Conservation (phyloP, 108 stramenopile species). For the Nitzschia inconspicua region DNA sequence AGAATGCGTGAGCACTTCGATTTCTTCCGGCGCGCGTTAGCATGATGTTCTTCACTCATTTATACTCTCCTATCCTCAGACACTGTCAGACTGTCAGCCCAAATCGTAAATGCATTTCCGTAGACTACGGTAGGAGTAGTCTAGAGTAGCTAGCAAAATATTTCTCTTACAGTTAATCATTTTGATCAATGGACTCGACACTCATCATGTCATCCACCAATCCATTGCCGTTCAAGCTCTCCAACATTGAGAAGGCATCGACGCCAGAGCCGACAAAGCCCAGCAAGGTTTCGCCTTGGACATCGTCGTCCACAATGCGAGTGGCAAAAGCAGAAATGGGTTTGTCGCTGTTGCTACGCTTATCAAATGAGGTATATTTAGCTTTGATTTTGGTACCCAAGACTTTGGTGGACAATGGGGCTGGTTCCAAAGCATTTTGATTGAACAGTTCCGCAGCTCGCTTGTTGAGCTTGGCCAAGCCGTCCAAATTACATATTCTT, state of each 20-base stretch:
- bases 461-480: conserved; percentile 69
- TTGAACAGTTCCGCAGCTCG: conserved; percentile 65
- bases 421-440: conserved; percentile 49
- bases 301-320: conserved; percentile 53
- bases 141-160: too few relatives aligned
- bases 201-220: conserved; percentile 8
- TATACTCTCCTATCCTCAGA: too few relatives aligned
- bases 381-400: conserved; percentile 11
- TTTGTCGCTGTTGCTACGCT: conserved; percentile 21
- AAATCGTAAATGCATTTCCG: too few relatives aligned
- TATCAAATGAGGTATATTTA: neutral
- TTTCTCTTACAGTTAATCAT: too few relatives aligned
- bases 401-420: conserved; percentile 31
- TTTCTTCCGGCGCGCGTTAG: too few relatives aligned
- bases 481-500: conserved; percentile 77
- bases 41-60: too few relatives aligned
- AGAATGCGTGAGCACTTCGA: too few relatives aligned
- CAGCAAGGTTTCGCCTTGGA: neutral
- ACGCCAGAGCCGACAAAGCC: neutral
- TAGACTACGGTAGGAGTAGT: too few relatives aligned
- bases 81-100: too few relatives aligned
- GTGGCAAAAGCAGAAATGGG: conserved; percentile 48
- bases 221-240: conserved; percentile 16
- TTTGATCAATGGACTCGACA: conserved; percentile 7
- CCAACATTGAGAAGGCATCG: conserved; percentile 6